Base-by-base conservation (phyloP, 495 filamentous ascomycete genomes). In the Tuber borchii region DNA sequence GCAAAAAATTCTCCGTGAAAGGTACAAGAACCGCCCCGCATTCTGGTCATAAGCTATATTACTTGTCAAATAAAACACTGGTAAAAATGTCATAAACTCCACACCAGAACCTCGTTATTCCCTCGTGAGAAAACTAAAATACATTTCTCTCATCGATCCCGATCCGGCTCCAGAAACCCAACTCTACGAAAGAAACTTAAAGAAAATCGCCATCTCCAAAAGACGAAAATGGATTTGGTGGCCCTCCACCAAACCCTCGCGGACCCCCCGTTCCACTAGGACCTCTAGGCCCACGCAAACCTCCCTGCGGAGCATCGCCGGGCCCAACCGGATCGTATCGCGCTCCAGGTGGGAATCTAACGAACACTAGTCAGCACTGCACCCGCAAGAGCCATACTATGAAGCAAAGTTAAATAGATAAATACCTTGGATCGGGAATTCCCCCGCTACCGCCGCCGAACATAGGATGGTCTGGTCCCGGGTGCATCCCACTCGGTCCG, bases 391-490 rank as follows among this genome's bases (percentile, higher is more conserved):
- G 48, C 8, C 46, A 61, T 2, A 46, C 42, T 31, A 17, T 2
- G 31, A 45, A 73, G 10, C 70, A 51, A 42, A 19, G 39, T 10
- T 34, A 51, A 19, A 17, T 65, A 31, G 19, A 51, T 34, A 46
- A 22, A 74, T 75, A 89, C 75, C 88, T 84, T 51, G 88, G 87
- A 12, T 88, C 88, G 16, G 88, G 90, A 31, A 90, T 89, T 43
- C 86, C 86, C 78, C 87, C 87, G 26, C 85, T 86, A 17, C 83
- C 82, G 0, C 92, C 93, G 48, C 87, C 88, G 83, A 97, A 97
- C 80, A 97, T 83, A 42, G 93, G 93, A 83, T 98, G 95, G 81
- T 97, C 93, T 80, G 97, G 94, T 0, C 93, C 96, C 0, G 95
- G 95, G 84, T 97, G 92, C 95, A 98, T 98, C 2, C 95, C 95